Evolutionary conservation across 116 monocot species (phyloP), one percentile per base, ranked within the genome.

Genomic region (Trichopus zeylanicus): DNA sequence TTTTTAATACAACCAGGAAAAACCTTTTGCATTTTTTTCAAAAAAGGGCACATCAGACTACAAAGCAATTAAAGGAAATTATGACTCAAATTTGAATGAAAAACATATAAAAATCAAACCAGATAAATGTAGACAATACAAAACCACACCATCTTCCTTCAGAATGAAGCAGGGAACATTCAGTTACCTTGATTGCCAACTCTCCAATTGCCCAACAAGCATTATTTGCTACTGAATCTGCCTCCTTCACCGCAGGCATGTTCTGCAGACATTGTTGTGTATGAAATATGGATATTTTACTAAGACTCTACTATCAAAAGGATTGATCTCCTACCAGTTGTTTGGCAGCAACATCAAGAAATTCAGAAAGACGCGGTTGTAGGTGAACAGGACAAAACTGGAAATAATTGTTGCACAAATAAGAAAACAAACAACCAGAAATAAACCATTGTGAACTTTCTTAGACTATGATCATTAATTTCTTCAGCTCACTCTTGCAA

Each of bases 121-220:
- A n/a, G n/a, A n/a, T n/a, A n/a, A n/a, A n/a, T n/a, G n/a, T n/a
- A n/a, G n/a, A n/a, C n/a, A n/a, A n/a, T n/a, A n/a, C n/a, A n/a
- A n/a, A n/a, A n/a, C n/a, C n/a, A n/a, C n/a, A n/a, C n/a, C n/a
- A n/a, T n/a, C n/a, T n/a, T n/a, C 30, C 31, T 4, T 11, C 15
- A 30, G 2, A 60, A 60, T 34, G 5, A 60, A 32, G 20, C 0
- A 9, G 5, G 25, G 4, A 24, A 65, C 11, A 55, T 57, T 54
- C 46, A 74, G 74, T 56, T 10, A 95, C 97, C 84, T 97, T 91
- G 58, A 91, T 63, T 55, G 97, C 97, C 55, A 97, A 66, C 77
- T 97, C 97, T 68, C 97, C 97, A 75, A 97, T 84, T 2, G 97
- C 97, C 97, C 97, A 97, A 62, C 97, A 97, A 69, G 97, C 97